Evolutionary conservation across 768 basidiomycete genomes (phyloP), one percentile per base, ranked within the genome.

Genomic region (Artomyces pyxidatus): DNA sequence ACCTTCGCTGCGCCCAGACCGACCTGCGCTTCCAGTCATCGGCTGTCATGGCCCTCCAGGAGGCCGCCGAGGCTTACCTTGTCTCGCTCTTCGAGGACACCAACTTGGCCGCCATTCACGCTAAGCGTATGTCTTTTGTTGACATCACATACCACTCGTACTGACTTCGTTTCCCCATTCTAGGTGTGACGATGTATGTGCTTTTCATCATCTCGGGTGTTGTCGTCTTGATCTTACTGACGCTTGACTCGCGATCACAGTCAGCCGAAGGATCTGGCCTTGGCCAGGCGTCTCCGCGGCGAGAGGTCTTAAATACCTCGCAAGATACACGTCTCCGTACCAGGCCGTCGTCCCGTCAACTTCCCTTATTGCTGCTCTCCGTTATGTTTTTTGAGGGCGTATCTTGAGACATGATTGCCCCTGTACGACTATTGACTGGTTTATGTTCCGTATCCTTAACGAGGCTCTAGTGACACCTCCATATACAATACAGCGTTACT

Each of bases 11-110:
- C 27, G 7, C 54, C 40, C 57, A 87, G 87, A 89, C 88, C 58
- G 86, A 89, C 65, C 72, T 95, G 55, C 89, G 92, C 61, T 94
- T 94, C 89, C 92, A 95, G 70, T 92, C 89, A 3, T 94, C 91
- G 22, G 91, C 90, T 30, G 88, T 94, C 57, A 88, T 89, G 80
- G 91, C 91, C 41, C 78, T 93, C 52, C 90, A 94, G 71, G 91
- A 94, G 67, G 91, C 89, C 42, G 86, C 88, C 43, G 91, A 94
- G 74, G 86, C 85, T 23, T 88, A 88, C 71, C 85, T 88, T 50
- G 86, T 88, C 61, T 87, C 83, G 22, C 76, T 89, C 64, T 89
- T 89, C 60, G 87, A 89, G 60, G 87, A 89, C 72, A 89, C 87
- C 52, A 89, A 89, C 74, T 81, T 91, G 78, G 88, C 88, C 57